Conservation (phyloP, 352 stramenopile species). For the Aphanomyces astaci region DNA sequence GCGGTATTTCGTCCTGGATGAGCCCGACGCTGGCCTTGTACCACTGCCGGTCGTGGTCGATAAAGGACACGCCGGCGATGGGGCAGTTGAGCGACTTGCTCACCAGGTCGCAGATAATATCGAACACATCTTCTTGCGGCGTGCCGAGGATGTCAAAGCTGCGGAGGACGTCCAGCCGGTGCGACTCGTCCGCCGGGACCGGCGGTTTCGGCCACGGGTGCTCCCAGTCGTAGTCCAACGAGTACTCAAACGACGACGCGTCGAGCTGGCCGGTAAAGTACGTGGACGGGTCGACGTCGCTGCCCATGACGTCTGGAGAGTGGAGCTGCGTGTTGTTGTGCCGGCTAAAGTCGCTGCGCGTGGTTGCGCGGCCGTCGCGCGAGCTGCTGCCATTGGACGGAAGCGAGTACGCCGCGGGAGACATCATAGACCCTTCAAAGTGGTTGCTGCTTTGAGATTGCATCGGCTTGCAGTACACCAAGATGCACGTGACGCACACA, state of each 20-base stretch:
- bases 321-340: constrained; percentile 5
- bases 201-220: constrained; percentile 20
- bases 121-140: constrained; percentile 22
- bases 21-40: constrained; percentile 21
- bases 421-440: not conserved
- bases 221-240: constrained; percentile 17
- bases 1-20: constrained; percentile 17
- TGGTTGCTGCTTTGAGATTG: not conserved
- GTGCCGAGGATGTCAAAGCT: constrained; percentile 21
- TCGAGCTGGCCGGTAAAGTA: not conserved
- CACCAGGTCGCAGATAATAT: constrained; percentile 22
- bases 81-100: constrained; percentile 21
- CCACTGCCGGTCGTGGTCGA: constrained; percentile 20
- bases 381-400: not conserved
- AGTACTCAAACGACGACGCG: not conserved
- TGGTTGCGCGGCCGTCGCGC: not conserved
- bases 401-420: not conserved
- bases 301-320: constrained; percentile 3
- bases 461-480: constrained; percentile 3
- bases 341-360: not conserved
- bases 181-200: not conserved
- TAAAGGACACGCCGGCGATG: constrained; percentile 15
- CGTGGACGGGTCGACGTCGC: not conserved
- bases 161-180: constrained; percentile 8
- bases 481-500: constrained; percentile 16